These are phyloP conservation scores for Dipteronia dyeriana DNA, from an alignment of 345 rosid genomes.

Conservation along the genomic window DNA sequence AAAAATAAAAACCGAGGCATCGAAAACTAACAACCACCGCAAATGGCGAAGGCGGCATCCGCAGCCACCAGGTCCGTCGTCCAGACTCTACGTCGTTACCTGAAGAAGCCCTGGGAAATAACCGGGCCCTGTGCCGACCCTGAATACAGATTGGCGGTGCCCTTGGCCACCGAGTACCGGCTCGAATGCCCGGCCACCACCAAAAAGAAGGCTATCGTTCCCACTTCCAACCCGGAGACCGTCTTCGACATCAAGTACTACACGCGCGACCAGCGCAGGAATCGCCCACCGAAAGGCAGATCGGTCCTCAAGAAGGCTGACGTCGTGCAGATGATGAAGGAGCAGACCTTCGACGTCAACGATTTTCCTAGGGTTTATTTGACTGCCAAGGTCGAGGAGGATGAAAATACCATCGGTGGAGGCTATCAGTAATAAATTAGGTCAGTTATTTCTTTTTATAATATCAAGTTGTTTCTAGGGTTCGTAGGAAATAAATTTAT, in stretches of 20 bases:
- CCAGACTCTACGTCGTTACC: conserved; percentile 63
- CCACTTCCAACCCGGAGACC: conserved; percentile 76
- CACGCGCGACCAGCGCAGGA: conserved; percentile 79
- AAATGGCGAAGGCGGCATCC: conserved; percentile 67
- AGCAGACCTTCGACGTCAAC: conserved; percentile 57
- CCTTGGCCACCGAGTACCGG: conserved; percentile 72
- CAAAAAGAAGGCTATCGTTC: conserved; percentile 55
- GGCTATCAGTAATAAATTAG: conserved; percentile 31
- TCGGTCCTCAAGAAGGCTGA: conserved; percentile 73
- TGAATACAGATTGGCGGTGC: conserved; percentile 63
- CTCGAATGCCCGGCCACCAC: conserved; percentile 72
- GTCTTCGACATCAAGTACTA: conserved; percentile 88
- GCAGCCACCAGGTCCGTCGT: conserved; percentile 49
- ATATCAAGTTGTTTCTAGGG: no score
- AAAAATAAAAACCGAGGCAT: no score
- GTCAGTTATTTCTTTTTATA: not conserved
- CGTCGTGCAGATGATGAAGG: conserved; percentile 76
- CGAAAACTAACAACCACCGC: not conserved
- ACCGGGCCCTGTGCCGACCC: conserved; percentile 93
- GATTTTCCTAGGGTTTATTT: conserved; percentile 83
- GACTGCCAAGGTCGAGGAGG: conserved; percentile 70
- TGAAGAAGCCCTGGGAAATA: conserved; percentile 95
- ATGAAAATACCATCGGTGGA: conserved; percentile 35
- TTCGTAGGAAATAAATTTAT: no score
- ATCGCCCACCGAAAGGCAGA: conserved; percentile 77